Evolutionary conservation across 371 early-diverging fungal species (phyloP), one percentile per base, ranked within the genome.

Genomic region (Syncephalastrum racemosum): DNA sequence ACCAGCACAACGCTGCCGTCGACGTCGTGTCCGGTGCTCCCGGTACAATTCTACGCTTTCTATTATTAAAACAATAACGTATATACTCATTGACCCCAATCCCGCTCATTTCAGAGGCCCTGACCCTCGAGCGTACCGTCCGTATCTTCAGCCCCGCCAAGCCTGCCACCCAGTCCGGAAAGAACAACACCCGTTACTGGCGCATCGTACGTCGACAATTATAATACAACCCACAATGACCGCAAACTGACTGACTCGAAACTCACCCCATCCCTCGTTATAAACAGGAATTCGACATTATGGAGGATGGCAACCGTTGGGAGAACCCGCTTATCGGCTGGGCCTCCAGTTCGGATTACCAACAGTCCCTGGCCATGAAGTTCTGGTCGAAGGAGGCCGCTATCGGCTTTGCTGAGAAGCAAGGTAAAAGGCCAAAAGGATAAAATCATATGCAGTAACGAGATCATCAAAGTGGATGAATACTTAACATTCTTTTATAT

Each of bases 271-370:
- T 27, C 23, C 10, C 36, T 50, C 8, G n/a, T 50, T 16, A 3
- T 10, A 2, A 8, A 31, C 36, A 31, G 36, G 48, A 57, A 20
- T 94, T 95, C 69, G 94, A 95, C 67, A 84, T 83, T 50, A 67
- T 92, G 62, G 83, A 83, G 48, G 76, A 81, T 39, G 85, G 85
- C 46, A 88, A 87, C 63, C 86, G 91, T 48, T 96, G 96, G 92
- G 90, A 90, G 63, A 98, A 98, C 73, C 90, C 88, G 53, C 66
- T 96, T 53, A 96, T 96, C 82, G 97, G 96, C 31, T 97, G 96
- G 98, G 83, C 92, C 49, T 88, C 89, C 60, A 92, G 92, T 91
- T 91, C 89, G 27, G 96, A 98, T 75, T 79, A 87, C 47, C 82
- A 92, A 71, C 91, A 96, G 71, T 89, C 90, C 8, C 71, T 95